A percentile compares a stretch with the other conserved stretches of the same genome.
These are phyloP conservation scores for Chenopodium album DNA, from an alignment of 148 eudicot species.

Conservation along the genomic window DNA sequence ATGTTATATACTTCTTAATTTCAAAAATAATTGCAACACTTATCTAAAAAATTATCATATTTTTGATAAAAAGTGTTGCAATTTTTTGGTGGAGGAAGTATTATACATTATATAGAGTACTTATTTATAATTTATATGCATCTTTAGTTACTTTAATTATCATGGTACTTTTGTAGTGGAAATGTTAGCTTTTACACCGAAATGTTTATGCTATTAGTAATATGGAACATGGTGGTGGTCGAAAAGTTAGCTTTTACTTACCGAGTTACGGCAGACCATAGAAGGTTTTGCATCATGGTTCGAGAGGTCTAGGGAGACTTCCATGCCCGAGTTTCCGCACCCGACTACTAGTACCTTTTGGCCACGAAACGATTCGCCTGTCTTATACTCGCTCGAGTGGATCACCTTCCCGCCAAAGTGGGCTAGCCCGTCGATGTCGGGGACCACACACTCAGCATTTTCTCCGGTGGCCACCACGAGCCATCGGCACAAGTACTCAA, in stretches of 20 bases:
- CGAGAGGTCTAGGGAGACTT: constrained; percentile 74
- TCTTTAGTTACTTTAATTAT: too few relatives aligned
- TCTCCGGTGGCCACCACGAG: constrained; percentile 94
- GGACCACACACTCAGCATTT: constrained; percentile 70
- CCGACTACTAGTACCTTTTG: constrained; percentile 79
- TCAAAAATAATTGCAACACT: too few relatives aligned
- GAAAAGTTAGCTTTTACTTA: constrained; percentile 26
- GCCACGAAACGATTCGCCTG: constrained; percentile 59
- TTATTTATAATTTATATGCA: too few relatives aligned
- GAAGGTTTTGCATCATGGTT: constrained; percentile 73
- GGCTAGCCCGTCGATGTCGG: constrained; percentile 65
- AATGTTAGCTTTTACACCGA: too few relatives aligned
- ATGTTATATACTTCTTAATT: too few relatives aligned
- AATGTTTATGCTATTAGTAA: too few relatives aligned
- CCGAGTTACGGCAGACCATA: constrained; percentile 80
- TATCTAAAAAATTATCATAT: too few relatives aligned
- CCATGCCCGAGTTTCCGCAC: constrained; percentile 96
- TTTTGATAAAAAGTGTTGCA: too few relatives aligned
- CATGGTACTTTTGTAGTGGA: too few relatives aligned
- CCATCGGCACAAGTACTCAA: constrained; percentile 83
- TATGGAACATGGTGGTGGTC: too few relatives aligned
- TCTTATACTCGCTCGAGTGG: constrained; percentile 73
- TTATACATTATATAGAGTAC: too few relatives aligned
- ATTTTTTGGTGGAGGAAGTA: too few relatives aligned
- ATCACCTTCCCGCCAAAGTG: constrained; percentile 67